Conservation (phyloP, 2,329 filamentous ascomycete species). For the Furcasterigmium furcatum region DNA sequence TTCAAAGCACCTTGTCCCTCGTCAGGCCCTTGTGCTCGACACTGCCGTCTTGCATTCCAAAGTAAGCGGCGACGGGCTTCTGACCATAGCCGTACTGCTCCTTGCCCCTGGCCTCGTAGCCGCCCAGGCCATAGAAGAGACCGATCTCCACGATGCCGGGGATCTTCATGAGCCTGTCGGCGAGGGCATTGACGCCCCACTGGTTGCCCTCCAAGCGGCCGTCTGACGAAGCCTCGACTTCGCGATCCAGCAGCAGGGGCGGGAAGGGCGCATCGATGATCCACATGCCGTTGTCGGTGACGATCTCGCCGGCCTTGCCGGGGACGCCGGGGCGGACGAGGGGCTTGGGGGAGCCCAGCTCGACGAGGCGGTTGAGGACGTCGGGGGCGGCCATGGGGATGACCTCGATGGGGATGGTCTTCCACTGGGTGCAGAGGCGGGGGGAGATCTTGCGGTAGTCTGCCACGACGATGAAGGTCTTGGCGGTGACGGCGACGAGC, state of each 20-base stretch:
- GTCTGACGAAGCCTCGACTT: constrained; percentile 44
- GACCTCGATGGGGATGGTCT: constrained; percentile 88
- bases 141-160: constrained; percentile 90
- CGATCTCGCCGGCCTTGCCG: constrained; percentile 76
- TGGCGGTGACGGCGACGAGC: constrained; percentile 80
- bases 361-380: constrained; percentile 69
- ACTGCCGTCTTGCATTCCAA: constrained; percentile 78
- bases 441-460: constrained; percentile 88
- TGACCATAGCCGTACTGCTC: constrained; percentile 68
- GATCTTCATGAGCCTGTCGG: constrained; percentile 72
- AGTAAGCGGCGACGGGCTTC: constrained; percentile 92
- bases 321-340: constrained; percentile 69
- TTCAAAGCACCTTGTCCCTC: too few species aligned
- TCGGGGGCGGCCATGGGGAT: constrained; percentile 77
- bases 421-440: constrained; percentile 74
- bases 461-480: constrained; percentile 84
- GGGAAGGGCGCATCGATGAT: constrained; percentile 91
- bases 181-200: constrained; percentile 79
- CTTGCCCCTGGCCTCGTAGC: constrained; percentile 54
- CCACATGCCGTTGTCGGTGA: constrained; percentile 59
- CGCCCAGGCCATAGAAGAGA: constrained; percentile 81
- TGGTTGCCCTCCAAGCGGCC: constrained; percentile 48
- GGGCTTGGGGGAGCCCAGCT: constrained; percentile 71
- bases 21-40: constrained; percentile 43
- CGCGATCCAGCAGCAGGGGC: constrained; percentile 62